Evolutionary conservation across 208 protist species (phyloP).

Genomic region (Wallacemonas collosoma): DNA sequence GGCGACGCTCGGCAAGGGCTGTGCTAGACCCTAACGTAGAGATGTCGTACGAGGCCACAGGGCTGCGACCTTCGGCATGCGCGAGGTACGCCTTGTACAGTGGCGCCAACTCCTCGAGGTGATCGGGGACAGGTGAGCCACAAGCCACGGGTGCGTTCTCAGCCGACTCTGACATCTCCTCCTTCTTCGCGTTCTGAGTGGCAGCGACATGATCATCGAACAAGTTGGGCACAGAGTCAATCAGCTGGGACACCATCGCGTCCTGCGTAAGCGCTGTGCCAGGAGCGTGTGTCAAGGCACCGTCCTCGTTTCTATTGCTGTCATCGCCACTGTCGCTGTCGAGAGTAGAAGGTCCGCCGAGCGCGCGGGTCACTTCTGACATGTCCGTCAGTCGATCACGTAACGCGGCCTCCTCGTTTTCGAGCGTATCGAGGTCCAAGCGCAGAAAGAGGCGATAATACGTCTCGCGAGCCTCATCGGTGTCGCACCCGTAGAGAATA

Average conservation of each 20-base stretch:
- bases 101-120: conserved; percentile 57
- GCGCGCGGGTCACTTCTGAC: background rate
- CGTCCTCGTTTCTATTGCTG: no score
- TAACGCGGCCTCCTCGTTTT: conserved; percentile 49
- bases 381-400: conserved; percentile 39
- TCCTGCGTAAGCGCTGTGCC: background rate
- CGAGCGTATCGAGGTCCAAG: conserved; percentile 71
- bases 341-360: background rate
- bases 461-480: conserved; percentile 51
- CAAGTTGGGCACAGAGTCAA: conserved; percentile 29
- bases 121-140: conserved; percentile 17
- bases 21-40: conserved; percentile 47
- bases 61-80: conserved; percentile 56
- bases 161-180: background rate
- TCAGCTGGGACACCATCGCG: conserved; percentile 34
- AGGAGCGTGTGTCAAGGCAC: no score
- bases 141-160: background rate
- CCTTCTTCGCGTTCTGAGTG: background rate
- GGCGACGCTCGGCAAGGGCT: conserved; percentile 51
- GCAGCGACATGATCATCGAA: conserved; percentile 5
- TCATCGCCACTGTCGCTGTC: no score
- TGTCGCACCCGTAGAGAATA: conserved; percentile 81
- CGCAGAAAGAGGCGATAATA: conserved; percentile 70
- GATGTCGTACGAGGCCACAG: conserved; percentile 60
- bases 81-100: conserved; percentile 68